Evolutionary conservation across 2,329 filamentous ascomycete species (phyloP), one percentile per base, ranked within the genome.

Genomic region (Colletotrichum tofieldiae): DNA sequence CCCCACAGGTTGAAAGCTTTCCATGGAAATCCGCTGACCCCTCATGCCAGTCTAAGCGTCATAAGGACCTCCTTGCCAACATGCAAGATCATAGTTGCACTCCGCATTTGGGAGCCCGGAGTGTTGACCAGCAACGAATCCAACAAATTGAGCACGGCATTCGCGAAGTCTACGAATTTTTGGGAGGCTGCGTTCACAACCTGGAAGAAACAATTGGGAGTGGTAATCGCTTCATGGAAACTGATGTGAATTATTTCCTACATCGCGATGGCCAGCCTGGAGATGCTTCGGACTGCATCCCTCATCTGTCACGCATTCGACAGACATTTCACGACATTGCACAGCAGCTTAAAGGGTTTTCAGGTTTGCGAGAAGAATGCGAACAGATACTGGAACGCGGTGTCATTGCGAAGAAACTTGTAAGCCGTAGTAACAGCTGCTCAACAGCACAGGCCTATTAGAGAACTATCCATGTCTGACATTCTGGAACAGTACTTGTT

Each of bases 201-300:
- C 54, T 66, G 0, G 35, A 52, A 20, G 54, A 66, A 1, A 52
- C 35, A 6, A 14, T 66, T 0, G n/a, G 45, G 1, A 41, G 3
- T 0, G 54, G 64, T 0, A n/a, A 51, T 0, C 49, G 39, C 1
- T 66, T 66, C 3, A 23, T 66, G 41, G 16, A 16, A 3, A 66
- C 64, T 1, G 64, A 66, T 7, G 64, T 66, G 7, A 51, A 59
- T 11, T 66, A 59, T 43, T 66, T 66, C 2, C 45, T 66, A 14
- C 16, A 41, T 5, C 4, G n/a, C 0, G 43, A 66, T 6, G 43
- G 23, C 1, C 32, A 26, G 0, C 23, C 54, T 1, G 64, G 23
- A 1, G 35, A 52, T 18, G 35, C 2, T 0, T 0, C 26, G 7
- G 47, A 61, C 0, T 61, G 45, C 7, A 16, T 61, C 0, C 65